These are phyloP conservation scores for Ramularia collo-cygni DNA, from an alignment of 2,329 filamentous ascomycete species.

Conservation along the genomic window DNA sequence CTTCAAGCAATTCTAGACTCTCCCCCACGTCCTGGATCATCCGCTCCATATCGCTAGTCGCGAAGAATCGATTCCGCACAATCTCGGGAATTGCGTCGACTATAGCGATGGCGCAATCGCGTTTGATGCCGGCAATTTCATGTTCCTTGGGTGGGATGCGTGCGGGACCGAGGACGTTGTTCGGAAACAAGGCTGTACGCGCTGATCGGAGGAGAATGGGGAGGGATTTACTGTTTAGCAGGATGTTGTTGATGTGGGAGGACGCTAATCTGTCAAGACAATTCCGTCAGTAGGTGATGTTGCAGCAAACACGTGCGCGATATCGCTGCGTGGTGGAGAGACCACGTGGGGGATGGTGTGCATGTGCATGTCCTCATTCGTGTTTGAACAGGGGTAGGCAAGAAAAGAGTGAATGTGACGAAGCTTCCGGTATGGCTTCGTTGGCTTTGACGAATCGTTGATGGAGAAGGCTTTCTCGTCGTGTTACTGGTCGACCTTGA, in stretches of 20 bases:
- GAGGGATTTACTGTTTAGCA: slow-evolving; percentile 38
- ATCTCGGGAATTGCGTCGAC: slow-evolving; percentile 41
- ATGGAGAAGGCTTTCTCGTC: too few relatives aligned
- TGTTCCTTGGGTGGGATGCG: slow-evolving; percentile 53
- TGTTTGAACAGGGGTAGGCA: slow-evolving; percentile 4
- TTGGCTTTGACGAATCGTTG: slow-evolving; percentile 13
- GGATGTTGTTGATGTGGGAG: slow-evolving; percentile 35
- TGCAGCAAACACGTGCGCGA: slow-evolving; percentile 1
- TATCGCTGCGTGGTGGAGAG: slow-evolving; percentile 13
- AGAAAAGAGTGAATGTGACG: slow-evolving; percentile 8
- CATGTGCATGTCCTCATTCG: slow-evolving; percentile 10
- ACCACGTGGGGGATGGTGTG: slow-evolving; percentile 12
- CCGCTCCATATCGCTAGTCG: slow-evolving; percentile 22
- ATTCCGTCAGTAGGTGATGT: background rate
- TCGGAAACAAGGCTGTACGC: slow-evolving; percentile 77
- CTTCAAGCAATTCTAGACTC: slow-evolving; percentile 63
- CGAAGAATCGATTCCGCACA: slow-evolving; percentile 41
- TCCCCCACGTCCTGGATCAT: slow-evolving; percentile 45
- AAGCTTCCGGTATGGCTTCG: slow-evolving; percentile 17
- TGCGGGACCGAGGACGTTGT: slow-evolving; percentile 65
- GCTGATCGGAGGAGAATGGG: slow-evolving; percentile 55
- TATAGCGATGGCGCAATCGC: slow-evolving; percentile 58
- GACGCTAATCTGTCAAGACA: slow-evolving; percentile 38
- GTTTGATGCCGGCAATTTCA: slow-evolving; percentile 56
- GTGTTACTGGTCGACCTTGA: too few relatives aligned